Percentiles rank a stretch among this genome's conserved stretches.
Evolutionary conservation across 306 rosid genomes (phyloP).

Genomic region (Rosa lucieae): DNA sequence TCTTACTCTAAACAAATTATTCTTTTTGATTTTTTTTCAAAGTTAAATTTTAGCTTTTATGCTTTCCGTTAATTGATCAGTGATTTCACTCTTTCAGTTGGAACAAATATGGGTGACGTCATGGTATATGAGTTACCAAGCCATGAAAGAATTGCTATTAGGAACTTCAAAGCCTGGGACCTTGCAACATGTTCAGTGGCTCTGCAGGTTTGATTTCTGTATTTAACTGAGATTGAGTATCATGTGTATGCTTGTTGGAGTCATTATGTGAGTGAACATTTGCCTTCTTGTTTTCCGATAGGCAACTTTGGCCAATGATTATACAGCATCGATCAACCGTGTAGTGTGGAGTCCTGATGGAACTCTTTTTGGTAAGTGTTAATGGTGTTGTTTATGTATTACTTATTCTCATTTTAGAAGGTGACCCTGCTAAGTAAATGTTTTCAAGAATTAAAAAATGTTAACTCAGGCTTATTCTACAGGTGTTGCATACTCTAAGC

Average conservation of each 20-base stretch:
- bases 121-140: slow-evolving; percentile 85
- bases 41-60: slow-evolving; percentile 1
- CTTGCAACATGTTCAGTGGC: slow-evolving; percentile 59
- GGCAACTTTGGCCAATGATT: slow-evolving; percentile 79
- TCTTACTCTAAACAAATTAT: slow-evolving; percentile 1
- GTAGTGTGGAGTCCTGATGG: slow-evolving; percentile 99
- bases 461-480: slow-evolving; percentile 29
- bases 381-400: slow-evolving; percentile 2
- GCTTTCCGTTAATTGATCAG: slow-evolving; percentile 4
- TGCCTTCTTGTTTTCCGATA: slow-evolving; percentile 35
- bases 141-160: slow-evolving; percentile 71
- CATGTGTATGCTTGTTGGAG: slow-evolving; percentile 10
- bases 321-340: slow-evolving; percentile 79
- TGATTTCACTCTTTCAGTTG: slow-evolving; percentile 54
- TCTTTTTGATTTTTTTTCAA: slow-evolving; percentile 8
- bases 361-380: slow-evolving; percentile 68
- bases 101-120: slow-evolving; percentile 90
- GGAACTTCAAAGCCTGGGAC: slow-evolving; percentile 90
- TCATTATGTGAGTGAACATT: slow-evolving; percentile 25
- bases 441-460: slow-evolving; percentile 5
- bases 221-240: slow-evolving; percentile 15
- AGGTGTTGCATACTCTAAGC: slow-evolving; percentile 99
- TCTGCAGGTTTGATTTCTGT: slow-evolving; percentile 62
- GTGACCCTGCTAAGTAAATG: not conserved
- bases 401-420: not conserved